phyloP scores from a whole-genome alignment of 2,329 filamentous ascomycete genomes.

The Penicillium olsonii region DNA sequence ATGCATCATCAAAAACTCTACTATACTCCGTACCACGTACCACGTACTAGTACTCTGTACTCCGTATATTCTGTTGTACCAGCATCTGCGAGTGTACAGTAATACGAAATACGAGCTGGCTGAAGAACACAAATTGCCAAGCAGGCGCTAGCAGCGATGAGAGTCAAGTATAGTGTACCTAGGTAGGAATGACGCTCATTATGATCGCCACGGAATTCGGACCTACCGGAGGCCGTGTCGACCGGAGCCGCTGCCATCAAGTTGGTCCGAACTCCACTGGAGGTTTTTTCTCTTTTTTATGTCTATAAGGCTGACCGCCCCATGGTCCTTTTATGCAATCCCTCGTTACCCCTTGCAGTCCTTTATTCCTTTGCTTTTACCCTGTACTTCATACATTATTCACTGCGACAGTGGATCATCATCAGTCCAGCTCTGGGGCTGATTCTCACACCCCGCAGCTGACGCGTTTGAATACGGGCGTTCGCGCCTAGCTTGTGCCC shows the following conservation, averaged over 20 bases:
- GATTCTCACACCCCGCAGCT: constrained; percentile 16
- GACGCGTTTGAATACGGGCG: constrained; percentile 11
- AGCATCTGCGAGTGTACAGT: not conserved
- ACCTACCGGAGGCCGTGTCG: constrained; percentile 16
- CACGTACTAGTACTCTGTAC: no score
- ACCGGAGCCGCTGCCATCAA: constrained; percentile 15
- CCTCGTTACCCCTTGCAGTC: no score
- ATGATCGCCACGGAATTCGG: constrained; percentile 12
- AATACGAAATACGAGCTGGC: not conserved
- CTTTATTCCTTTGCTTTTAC: not conserved
- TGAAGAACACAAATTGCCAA: constrained; percentile 8
- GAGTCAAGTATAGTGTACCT: not conserved
- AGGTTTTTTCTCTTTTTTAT: not conserved
- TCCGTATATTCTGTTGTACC: no score
- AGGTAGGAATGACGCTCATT: constrained; percentile 2
- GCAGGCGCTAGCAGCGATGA: not conserved
- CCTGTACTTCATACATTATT: constrained; percentile 1
- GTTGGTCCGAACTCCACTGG: not conserved
- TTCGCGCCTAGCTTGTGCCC: constrained; percentile 10
- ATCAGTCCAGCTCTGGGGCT: not conserved
- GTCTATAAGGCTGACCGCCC: constrained; percentile 27
- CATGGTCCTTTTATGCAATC: not conserved
- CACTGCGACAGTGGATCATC: no score
- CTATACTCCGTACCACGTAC: no score
- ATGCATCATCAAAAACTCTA: no score